Evolutionary conservation across 257 asterid species (phyloP).

Genomic region (Thymus mandschuricus): DNA sequence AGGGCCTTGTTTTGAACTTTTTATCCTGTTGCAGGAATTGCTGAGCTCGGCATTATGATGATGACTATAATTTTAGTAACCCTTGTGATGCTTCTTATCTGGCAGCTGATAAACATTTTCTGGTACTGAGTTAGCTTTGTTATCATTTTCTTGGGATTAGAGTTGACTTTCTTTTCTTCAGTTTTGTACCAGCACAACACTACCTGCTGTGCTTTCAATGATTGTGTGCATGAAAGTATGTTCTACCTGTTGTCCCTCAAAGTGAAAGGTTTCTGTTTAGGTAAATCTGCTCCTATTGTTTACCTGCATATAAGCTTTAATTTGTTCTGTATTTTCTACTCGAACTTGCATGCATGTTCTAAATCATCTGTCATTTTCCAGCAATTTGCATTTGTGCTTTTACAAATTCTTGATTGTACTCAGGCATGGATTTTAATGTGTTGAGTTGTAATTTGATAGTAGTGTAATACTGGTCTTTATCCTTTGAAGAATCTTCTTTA

Average conservation of each 20-base stretch:
- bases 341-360: conserved; percentile 15
- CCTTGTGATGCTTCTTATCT: conserved; percentile 95
- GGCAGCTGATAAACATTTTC: conserved; percentile 78
- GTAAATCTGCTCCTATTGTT: conserved; percentile 45
- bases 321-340: conserved; percentile 21
- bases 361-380: conserved; percentile 25
- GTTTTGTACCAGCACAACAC: conserved; percentile 88
- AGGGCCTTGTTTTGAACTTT: conserved; percentile 38
- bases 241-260: conserved; percentile 90
- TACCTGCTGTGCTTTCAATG: conserved; percentile 98
- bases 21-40: conserved; percentile 63
- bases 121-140: conserved; percentile 62
- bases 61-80: conserved; percentile 84
- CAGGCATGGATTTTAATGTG: conserved; percentile 3
- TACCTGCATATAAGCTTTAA: not conserved
- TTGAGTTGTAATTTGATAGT: conserved; percentile 13
- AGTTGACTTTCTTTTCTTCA: conserved; percentile 78
- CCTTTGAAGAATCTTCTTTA: no score
- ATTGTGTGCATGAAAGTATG: conserved; percentile 85
- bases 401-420: conserved; percentile 3
- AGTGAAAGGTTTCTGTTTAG: conserved; percentile 87
- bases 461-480: not conserved
- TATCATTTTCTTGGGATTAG: conserved; percentile 77
- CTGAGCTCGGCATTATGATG: conserved; percentile 99
- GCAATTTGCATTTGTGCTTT: conserved; percentile 1